These are phyloP conservation scores for Epichloe scottii DNA, from an alignment of 2,329 filamentous ascomycete genomes.

Conservation along the genomic window DNA sequence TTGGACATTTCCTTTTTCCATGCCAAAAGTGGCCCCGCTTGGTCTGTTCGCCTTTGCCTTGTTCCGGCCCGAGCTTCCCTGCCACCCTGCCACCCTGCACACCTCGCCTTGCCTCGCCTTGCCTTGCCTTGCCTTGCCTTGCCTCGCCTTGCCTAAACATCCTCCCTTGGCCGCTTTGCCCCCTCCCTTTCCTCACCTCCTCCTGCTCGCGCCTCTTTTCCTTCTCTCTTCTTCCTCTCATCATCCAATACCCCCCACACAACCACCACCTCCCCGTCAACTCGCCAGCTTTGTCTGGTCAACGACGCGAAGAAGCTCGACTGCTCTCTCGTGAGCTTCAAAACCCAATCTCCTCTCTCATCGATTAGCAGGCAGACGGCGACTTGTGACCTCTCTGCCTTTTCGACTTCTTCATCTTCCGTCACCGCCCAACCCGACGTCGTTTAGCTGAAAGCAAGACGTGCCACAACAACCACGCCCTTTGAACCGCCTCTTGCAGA, in stretches of 20 bases:
- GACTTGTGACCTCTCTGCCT: background rate
- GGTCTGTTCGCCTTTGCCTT: background rate
- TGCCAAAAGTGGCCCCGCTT: background rate
- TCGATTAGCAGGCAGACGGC: background rate
- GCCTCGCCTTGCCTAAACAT: background rate
- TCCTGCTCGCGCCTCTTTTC: background rate
- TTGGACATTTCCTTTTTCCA: too few species aligned
- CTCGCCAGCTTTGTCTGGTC: constrained; percentile 4
- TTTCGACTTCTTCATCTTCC: background rate
- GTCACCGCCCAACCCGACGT: constrained; percentile 1
- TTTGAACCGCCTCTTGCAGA: constrained; percentile 2
- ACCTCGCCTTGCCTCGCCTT: background rate
- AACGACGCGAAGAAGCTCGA: background rate
- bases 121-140: background rate
- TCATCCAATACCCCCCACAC: constrained; percentile 5
- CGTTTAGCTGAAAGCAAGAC: background rate
- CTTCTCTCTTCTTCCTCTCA: constrained; percentile 7
- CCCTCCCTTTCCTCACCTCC: constrained; percentile 3
- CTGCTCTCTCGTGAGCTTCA: background rate
- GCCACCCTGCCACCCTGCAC: background rate
- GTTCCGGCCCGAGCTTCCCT: background rate
- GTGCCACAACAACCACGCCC: background rate
- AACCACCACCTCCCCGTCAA: constrained; percentile 5
- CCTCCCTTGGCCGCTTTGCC: background rate
- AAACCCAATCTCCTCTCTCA: background rate